Evolutionary conservation across 139 green algal genomes (phyloP), one percentile per base, ranked within the genome.

Genomic region (Chlorella sp.): DNA sequence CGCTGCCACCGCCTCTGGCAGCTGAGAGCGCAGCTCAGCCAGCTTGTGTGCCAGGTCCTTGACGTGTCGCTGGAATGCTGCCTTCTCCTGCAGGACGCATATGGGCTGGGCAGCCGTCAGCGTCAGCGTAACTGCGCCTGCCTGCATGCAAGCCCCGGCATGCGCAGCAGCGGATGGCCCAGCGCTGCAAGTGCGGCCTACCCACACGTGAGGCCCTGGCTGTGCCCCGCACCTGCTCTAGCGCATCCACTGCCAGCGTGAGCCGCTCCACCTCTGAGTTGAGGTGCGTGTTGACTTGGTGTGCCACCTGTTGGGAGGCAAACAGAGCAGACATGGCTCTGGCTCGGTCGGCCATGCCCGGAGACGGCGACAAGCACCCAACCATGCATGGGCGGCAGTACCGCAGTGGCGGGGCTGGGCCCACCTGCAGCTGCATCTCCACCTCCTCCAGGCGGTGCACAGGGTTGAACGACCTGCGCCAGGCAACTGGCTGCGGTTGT

Each of bases 221-320:
- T 54, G 46, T 54, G 46, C 46, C 46, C 36, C 65, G 65, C 62
- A 84, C 83, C 26, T 43, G 24, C 36, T 77, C 32, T 30, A 87
- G 48, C 46, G 62, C 36, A 13, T 81, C 77, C 64, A 81, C 67
- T 7, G 34, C 17, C 7, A 54, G 34, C 36, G 77, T 88, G 7
- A 88, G 78, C 36, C 74, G 58, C 67, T 88, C 85, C 44, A 88
- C 68, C 48, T 88, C 85, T 28, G 26, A 44, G 64, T 91, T 91
- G 1, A 93, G 79, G 40, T 92, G 85, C 0, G 11, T 32, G 26
- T 93, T 93, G 26, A 92, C 90, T 46, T 93, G 73, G 26, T 85
- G 80, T 1, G 89, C 80, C 38, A 81, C 51, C 51, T 60, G 51
- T 11, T 11, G 11, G 46, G 46, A 11, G 46, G 46, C 8, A 11